phyloP scores from a whole-genome alignment of 441 rosid genomes.

The Brassica hybrid region DNA sequence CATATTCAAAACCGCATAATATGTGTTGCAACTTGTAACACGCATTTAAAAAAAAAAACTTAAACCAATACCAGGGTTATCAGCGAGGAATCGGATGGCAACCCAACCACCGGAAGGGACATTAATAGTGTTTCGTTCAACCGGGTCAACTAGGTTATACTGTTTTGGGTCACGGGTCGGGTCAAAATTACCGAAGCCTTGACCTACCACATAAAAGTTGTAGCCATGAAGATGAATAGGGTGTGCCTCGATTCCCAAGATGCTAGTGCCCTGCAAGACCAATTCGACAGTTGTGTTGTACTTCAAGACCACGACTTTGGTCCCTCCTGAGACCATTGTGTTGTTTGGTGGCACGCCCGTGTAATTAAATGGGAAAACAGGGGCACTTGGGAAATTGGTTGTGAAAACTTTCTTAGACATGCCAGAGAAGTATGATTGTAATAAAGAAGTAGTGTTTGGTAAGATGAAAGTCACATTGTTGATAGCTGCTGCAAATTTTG shows the following conservation, averaged over 20 bases:
- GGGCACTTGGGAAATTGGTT: conserved; percentile 59
- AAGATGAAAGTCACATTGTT: conserved; percentile 61
- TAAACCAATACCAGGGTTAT: conserved; percentile 59
- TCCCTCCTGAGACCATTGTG: conserved; percentile 56
- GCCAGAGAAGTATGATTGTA: conserved; percentile 53
- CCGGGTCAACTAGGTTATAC: conserved; percentile 67
- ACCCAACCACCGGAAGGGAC: conserved; percentile 77
- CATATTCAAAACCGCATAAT: neutral
- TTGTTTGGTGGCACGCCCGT: conserved; percentile 70
- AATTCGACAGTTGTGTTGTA: conserved; percentile 69
- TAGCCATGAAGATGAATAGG: conserved; percentile 76
- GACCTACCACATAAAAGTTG: conserved; percentile 69
- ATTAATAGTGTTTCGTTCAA: conserved; percentile 59
- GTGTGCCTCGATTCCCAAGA: conserved; percentile 70
- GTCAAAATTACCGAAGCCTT: conserved; percentile 67
- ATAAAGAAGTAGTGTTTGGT: conserved; percentile 53
- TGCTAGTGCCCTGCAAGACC: conserved; percentile 69
- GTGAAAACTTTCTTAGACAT: conserved; percentile 55
- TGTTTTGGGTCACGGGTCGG: conserved; percentile 52
- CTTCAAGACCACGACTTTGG: conserved; percentile 55
- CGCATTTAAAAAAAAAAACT: neutral
- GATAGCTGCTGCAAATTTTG: conserved; percentile 63
- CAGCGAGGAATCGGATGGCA: conserved; percentile 59
- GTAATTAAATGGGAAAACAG: conserved; percentile 58
- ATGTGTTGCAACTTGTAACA: neutral